Base-by-base conservation (phyloP, 148 eudicot species). In the Cornus controversa region DNA sequence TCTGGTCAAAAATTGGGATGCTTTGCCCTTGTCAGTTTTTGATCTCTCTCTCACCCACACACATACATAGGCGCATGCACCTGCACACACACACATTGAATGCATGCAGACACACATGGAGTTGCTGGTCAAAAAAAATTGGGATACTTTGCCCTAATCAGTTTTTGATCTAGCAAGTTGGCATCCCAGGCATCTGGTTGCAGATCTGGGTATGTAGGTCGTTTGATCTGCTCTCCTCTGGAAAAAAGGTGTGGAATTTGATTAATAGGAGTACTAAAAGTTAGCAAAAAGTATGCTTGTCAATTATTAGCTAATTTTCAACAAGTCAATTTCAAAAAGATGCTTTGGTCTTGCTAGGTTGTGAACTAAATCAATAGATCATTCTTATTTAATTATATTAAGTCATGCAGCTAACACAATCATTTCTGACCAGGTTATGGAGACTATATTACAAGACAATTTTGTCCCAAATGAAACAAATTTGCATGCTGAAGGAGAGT, bases 401-500 rank as follows among this genome's bases (percentile, higher is more conserved):
- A 26, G n/a, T 58, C 16, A 11, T 50, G 57, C n/a, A 11, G 74
- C 45, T 58, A 23, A 24, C 31, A 63, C 62, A 64, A 31, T 57
- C 54, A 29, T 60, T 65, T 62, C 58, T 82, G 70, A 45, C 76
- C 87, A 95, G 97, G 97, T 95, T 72, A 66, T 93, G 85, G 99
- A 93, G 86, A 83, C 88, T 73, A 77, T 91, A 22, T 78, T 93
- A 78, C 94, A 93, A 74, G 97, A 90, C 74, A 88, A 83, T 81
- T 95, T 93, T 84, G 99, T 95, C 47, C 96, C 99, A 71, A 95
- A 95, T 83, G 97, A 93, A 81, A 89, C 99, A 75, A 64, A 80
- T 67, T 81, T 95, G 84, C 88, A 87, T 81, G 90, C 88, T 67
- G 90, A 88, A 70, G 75, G 79, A 77, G 91, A 89, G 70, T 93